Base-by-base conservation (phyloP, 805 yeast species). In the Nakazawaea holstii region DNA sequence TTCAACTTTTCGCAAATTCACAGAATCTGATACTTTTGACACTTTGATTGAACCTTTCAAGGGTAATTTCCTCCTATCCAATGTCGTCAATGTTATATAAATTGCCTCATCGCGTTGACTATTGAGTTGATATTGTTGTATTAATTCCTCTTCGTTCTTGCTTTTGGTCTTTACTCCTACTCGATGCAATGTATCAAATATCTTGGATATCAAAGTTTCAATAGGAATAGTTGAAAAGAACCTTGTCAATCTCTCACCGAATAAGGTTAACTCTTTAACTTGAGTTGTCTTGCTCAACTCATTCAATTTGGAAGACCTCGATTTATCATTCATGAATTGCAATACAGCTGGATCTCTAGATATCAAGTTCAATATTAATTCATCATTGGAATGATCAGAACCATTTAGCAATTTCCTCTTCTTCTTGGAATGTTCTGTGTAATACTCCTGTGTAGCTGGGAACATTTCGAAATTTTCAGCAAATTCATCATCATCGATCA, bases 281-380 rank as follows among this genome's bases (percentile, higher is more conserved):
- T 52, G 44, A 30, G 53, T 51, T 17, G 58, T 15, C 39, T 55
- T 36, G n/a, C 50, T 30, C 39, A 62, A 50, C 40, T 59, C 55
- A 11, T 55, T 49, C 26, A 51, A 46, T 41, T 57, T 6, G 51
- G 42, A 14, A 37, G 45, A 20, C 27, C 39, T 20, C 48, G 48
- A 32, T 14, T 39, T 55, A 4, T 57, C 58, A 14, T 56, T 63
- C 33, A 67, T 55, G 55, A 76, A 77, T 54, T 77, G 83, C 14
- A 76, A 48, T 4, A 70, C 62, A 1, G 79, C 75, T 1, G 82
- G 82, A 55, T 77, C 83, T 52, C 65, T 65, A 0, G 79, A 61
- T 20, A 77, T 68, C 32, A 73, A 49, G 11, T 63, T 55, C 41
- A 70, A 65, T 3, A 67, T 64, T 31, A 56, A 52, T 31, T 71